Evolutionary conservation across 2,329 filamentous ascomycete genomes (phyloP).

Genomic region (Colletotrichum shisoi): DNA sequence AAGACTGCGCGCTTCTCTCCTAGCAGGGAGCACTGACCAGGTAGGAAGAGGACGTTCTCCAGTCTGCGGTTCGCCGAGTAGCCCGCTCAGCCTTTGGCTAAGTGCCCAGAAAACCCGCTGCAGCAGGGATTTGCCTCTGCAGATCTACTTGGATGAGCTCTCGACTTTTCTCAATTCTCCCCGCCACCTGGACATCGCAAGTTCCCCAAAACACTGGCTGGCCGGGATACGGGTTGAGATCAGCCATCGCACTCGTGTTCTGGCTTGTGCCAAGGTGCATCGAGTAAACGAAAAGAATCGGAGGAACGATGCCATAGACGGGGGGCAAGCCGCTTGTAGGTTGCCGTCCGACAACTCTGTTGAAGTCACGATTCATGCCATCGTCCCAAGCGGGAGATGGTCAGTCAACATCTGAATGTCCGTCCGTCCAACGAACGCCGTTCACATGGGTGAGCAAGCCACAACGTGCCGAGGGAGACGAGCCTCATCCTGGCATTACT

Average conservation of each 20-base stretch:
- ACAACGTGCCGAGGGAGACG: constrained; percentile 17
- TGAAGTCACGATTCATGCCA: constrained; percentile 20
- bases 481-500: constrained; percentile 26
- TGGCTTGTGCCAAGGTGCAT: constrained; percentile 3
- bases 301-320: constrained; percentile 1
- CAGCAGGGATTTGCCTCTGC: neutral
- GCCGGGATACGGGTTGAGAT: neutral
- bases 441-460: constrained; percentile 24
- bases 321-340: neutral
- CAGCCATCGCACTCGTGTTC: constrained; percentile 6
- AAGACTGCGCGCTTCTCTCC: neutral
- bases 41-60: constrained; percentile 7
- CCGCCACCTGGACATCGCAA: neutral
- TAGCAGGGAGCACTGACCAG: constrained; percentile 7
- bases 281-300: constrained; percentile 1
- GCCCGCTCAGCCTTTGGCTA: neutral
- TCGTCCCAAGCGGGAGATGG: neutral
- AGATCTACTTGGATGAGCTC: neutral
- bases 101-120: neutral
- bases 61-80: neutral
- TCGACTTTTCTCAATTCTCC: neutral
- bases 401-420: neutral
- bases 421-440: constrained; percentile 15
- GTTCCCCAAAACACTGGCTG: neutral
- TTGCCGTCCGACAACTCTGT: constrained; percentile 12